These are phyloP conservation scores for Arthrobotrys iridis DNA, from an alignment of 2,329 filamentous ascomycete genomes.

Conservation along the genomic window DNA sequence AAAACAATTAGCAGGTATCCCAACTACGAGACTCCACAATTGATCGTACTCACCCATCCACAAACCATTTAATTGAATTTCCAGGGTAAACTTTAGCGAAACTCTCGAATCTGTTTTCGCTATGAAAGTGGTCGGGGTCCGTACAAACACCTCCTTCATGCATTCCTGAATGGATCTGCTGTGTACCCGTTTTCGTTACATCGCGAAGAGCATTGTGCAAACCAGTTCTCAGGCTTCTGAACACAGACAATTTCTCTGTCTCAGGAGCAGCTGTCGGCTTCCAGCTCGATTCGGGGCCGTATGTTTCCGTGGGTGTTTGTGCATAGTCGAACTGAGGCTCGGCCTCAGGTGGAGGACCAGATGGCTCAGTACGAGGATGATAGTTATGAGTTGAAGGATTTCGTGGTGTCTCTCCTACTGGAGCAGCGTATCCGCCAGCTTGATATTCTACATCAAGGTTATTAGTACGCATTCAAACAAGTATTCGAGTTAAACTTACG, in stretches of 20 bases:
- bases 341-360: conserved; percentile 42
- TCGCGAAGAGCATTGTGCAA: conserved; percentile 40
- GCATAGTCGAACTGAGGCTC: conserved; percentile 34
- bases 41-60: conserved; percentile 80
- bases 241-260: conserved; percentile 36
- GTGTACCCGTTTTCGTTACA: conserved; percentile 19
- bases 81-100: conserved; percentile 79
- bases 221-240: conserved; percentile 31
- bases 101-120: conserved; percentile 68
- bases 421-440: conserved; percentile 22
- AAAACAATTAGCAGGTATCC: not conserved
- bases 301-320: not conserved
- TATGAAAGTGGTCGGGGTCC: conserved; percentile 45
- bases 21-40: not conserved
- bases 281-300: conserved; percentile 24
- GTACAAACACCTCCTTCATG: conserved; percentile 61
- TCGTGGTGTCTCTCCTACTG: conserved; percentile 29
- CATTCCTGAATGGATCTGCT: conserved; percentile 60
- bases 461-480: not conserved
- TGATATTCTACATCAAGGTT: conserved; percentile 18
- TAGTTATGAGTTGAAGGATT: conserved; percentile 45
- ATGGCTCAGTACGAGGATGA: conserved; percentile 37
- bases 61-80: conserved; percentile 84
- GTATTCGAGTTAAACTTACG: not conserved
- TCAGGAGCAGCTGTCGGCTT: conserved; percentile 41